phyloP scores from a whole-genome alignment of 305 asterid genomes.

The Ruellia speciosa region DNA sequence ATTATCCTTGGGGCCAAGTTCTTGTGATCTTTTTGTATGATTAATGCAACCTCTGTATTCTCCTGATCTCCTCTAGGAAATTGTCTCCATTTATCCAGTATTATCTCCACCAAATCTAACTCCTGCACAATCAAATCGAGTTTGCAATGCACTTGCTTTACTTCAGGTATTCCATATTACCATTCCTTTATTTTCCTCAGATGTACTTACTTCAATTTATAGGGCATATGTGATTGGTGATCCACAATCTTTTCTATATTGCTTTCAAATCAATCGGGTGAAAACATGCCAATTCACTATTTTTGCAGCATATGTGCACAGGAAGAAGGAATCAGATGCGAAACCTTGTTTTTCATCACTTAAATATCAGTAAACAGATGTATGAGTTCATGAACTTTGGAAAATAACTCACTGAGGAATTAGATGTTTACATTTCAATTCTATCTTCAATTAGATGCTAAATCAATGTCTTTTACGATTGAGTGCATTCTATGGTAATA shows the following conservation, averaged over 20 bases:
- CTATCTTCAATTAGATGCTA: no score
- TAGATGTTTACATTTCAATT: no score
- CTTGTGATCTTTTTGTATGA: slow-evolving; percentile 4
- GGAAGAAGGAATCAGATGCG: neutral
- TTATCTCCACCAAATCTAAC: slow-evolving; percentile 88
- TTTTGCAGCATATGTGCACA: neutral
- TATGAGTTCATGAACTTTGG: no score
- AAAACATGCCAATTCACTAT: neutral
- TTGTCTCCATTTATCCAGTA: slow-evolving; percentile 88
- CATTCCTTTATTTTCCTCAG: neutral
- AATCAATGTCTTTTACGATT: no score
- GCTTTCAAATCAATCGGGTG: neutral
- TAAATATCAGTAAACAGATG: no score
- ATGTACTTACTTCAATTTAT: neutral
- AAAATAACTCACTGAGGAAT: no score
- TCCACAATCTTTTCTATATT: neutral
- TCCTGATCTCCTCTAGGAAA: slow-evolving; percentile 54
- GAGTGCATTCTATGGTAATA: no score
- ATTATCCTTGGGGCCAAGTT: slow-evolving; percentile 12
- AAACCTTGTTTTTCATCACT: neutral
- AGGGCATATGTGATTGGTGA: neutral
- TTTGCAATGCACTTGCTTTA: slow-evolving; percentile 96
- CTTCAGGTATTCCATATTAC: slow-evolving; percentile 57
- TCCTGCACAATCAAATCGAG: slow-evolving; percentile 90
- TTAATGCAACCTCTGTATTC: slow-evolving; percentile 9